Evolutionary conservation across 2,329 filamentous ascomycete genomes (phyloP), one percentile per base, ranked within the genome.

Genomic region (Fusarium multiceps): DNA sequence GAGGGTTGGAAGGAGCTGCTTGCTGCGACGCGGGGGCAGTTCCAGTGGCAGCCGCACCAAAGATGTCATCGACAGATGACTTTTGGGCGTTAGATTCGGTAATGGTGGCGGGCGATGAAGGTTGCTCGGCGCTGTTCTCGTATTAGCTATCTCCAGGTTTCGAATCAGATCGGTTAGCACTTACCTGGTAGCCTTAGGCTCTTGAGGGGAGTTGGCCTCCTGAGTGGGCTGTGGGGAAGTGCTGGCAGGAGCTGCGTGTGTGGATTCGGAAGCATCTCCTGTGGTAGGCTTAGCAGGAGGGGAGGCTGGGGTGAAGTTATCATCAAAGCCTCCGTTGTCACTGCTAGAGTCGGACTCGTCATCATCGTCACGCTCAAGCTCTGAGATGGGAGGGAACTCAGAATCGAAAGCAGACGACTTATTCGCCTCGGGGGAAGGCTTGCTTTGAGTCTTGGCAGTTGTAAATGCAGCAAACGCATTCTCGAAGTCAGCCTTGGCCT

Each of bases 301-400:
- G 7, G 86, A 86, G 3, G 88, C 86, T 16, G 92, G 89, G 1
- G 92, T 90, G 77, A 98, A 98, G 79, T 98, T 91, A 77, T 99
- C 96, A 51, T 97, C 95, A 76, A 98, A 98, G 0, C 94, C 93
- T 43, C 93, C 93, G 50, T 88, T 88, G 49, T 93, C 92, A 63
- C 89, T 92, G 57, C 90, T 91, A 30, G 90, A 91, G 62, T 97
- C 93, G 30, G 92, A 94, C 18, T 64, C 59, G n/a, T 97, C 91
- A 21, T 95, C 87, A 5, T 95, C 87, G 18, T 95, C 87, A 46
- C 73, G 73, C 66, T 92, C 91, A 61, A 98, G 82, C 77, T 95
- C 93, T n/a, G 91, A 90, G 64, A 98, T 97, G 1, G 95, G 96
- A 32, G 96, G 96, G 77, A 98, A 98, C 77, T 98, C 96, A 23